Evolutionary conservation across 805 yeast genomes (phyloP).

Genomic region (Sungouiozyma ichnusensis): DNA sequence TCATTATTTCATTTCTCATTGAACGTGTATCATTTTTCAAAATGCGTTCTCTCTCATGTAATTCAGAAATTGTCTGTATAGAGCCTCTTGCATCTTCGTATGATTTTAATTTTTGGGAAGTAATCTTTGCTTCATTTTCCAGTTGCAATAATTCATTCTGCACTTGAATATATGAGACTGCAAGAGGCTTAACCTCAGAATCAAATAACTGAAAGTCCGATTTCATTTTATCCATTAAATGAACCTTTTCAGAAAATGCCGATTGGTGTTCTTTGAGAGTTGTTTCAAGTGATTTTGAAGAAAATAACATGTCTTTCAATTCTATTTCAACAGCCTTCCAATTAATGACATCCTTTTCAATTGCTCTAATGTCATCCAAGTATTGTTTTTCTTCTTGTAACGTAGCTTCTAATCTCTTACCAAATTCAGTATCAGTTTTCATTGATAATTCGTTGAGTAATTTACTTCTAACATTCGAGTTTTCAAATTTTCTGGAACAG

Average conservation of each 20-base stretch:
- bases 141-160: conserved; percentile 16
- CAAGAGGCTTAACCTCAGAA: not conserved
- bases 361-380: conserved; percentile 13
- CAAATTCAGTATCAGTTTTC: conserved; percentile 25
- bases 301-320: conserved; percentile 4
- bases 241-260: conserved; percentile 14
- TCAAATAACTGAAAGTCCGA: conserved; percentile 7
- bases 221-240: conserved; percentile 15
- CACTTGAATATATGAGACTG: not conserved
- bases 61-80: conserved; percentile 21
- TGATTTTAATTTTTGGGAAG: conserved; percentile 20
- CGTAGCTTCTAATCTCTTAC: conserved; percentile 27
- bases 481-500: conserved; percentile 59
- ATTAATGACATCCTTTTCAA: conserved; percentile 18
- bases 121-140: conserved; percentile 12
- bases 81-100: conserved; percentile 12
- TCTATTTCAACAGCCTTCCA: conserved; percentile 4
- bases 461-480: conserved; percentile 17
- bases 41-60: conserved; percentile 14
- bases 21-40: conserved; percentile 15
- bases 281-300: conserved; percentile 11
- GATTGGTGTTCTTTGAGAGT: not conserved
- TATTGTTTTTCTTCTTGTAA: conserved; percentile 27
- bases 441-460: conserved; percentile 25
- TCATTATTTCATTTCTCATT: conserved; percentile 16